phyloP scores from a whole-genome alignment of 352 stramenopile species.

The Phytophthora cryptogea region DNA sequence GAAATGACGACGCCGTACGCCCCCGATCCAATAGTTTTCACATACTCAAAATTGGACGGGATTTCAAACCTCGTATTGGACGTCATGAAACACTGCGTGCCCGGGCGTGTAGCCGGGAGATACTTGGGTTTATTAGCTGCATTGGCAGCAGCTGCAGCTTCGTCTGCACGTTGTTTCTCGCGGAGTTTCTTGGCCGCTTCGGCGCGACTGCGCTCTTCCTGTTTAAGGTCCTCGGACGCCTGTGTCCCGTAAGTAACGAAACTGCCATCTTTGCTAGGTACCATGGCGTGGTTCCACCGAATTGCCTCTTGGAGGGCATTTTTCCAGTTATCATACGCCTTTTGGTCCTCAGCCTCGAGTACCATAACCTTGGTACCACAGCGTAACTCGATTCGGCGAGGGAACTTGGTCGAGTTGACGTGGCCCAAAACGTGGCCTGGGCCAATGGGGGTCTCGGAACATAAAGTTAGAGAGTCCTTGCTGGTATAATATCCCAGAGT shows the following conservation, averaged over 20 bases:
- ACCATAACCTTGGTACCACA: conserved; percentile 77
- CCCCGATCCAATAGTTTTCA: conserved; percentile 89
- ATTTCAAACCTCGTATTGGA: conserved; percentile 88
- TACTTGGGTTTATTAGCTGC: conserved; percentile 85
- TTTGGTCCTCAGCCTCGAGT: conserved; percentile 73
- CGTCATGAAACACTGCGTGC: conserved; percentile 83
- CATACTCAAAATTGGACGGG: conserved; percentile 75
- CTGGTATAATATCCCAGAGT: conserved; percentile 87
- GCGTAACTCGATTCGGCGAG: conserved; percentile 65
- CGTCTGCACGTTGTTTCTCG: conserved; percentile 75
- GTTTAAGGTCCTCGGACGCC: conserved; percentile 66
- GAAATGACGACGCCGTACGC: conserved; percentile 93
- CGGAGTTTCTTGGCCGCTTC: conserved; percentile 78
- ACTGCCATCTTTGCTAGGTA: conserved; percentile 74
- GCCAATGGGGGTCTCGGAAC: conserved; percentile 82
- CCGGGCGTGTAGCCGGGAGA: conserved; percentile 65
- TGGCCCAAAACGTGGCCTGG: conserved; percentile 63
- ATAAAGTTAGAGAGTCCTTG: conserved; percentile 81
- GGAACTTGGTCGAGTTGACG: conserved; percentile 57
- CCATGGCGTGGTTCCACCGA: conserved; percentile 88
- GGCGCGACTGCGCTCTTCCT: conserved; percentile 69
- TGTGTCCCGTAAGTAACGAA: conserved; percentile 86
- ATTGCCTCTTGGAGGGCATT: conserved; percentile 81
- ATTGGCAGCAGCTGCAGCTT: conserved; percentile 61
- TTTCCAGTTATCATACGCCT: conserved; percentile 62